Evolutionary conservation across 2,329 filamentous ascomycete species (phyloP).

Genomic region (Decorospora gaudefroyi): DNA sequence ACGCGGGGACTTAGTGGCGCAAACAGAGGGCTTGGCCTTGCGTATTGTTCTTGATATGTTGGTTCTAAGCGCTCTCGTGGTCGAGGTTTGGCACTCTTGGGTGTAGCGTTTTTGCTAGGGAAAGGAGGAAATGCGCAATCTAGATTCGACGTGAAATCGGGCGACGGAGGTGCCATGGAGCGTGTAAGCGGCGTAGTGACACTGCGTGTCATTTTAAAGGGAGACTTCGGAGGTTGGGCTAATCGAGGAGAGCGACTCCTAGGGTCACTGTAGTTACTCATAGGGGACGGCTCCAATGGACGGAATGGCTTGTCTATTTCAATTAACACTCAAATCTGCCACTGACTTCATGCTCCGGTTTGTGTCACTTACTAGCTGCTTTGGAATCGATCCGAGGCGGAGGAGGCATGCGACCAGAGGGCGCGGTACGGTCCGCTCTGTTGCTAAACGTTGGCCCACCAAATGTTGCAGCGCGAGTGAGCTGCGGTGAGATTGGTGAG

Average conservation of each 20-base stretch:
- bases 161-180: conserved; percentile 40
- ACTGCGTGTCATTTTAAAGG: conserved; percentile 42
- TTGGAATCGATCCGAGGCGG: conserved; percentile 62
- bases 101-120: conserved; percentile 48
- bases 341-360: neutral
- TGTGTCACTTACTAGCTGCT: conserved; percentile 60
- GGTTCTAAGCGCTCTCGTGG: conserved; percentile 33
- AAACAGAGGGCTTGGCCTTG: conserved; percentile 46
- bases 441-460: conserved; percentile 35
- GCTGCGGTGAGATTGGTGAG: conserved; percentile 24
- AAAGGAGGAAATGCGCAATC: conserved; percentile 62
- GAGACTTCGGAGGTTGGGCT: conserved; percentile 29
- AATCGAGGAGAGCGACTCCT: conserved; percentile 32
- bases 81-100: conserved; percentile 28
- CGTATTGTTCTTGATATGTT: conserved; percentile 36
- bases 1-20: conserved; percentile 56
- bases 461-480: conserved; percentile 43
- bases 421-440: conserved; percentile 37
- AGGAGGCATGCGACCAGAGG: conserved; percentile 53
- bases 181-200: conserved; percentile 44
- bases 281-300: conserved; percentile 32
- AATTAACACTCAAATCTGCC: conserved; percentile 19
- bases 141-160: conserved; percentile 44
- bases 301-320: conserved; percentile 44
- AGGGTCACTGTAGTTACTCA: conserved; percentile 36